phyloP scores from a whole-genome alignment of 805 yeast species.

The Sugiyamaella smithiae region DNA sequence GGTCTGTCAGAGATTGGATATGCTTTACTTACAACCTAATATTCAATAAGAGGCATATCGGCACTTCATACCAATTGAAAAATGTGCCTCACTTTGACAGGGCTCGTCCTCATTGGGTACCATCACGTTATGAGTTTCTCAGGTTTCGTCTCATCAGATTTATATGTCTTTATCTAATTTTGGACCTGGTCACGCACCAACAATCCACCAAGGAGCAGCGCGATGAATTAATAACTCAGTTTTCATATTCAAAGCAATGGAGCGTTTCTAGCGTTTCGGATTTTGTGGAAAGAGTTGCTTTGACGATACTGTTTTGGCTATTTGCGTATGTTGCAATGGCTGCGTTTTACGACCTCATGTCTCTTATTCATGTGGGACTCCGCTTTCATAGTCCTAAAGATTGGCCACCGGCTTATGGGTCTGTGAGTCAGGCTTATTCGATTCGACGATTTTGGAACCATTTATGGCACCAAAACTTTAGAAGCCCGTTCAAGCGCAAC shows the following conservation, averaged over 20 bases:
- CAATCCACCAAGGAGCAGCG: neutral
- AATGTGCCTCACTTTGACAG: neutral
- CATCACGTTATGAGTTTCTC: neutral
- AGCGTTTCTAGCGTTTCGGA: neutral
- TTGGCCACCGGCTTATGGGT: constrained; percentile 1
- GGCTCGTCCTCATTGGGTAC: neutral
- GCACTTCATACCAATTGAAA: neutral
- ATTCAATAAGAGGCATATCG: neutral
- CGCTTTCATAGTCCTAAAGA: neutral
- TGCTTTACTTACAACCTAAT: neutral
- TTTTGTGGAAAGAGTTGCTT: neutral
- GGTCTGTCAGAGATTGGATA: too few species aligned
- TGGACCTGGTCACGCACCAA: neutral
- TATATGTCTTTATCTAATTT: neutral
- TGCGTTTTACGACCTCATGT: neutral
- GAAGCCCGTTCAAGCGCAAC: neutral
- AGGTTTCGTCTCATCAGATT: neutral
- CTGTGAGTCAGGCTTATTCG: neutral
- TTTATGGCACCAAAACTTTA: neutral
- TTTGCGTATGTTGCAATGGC: neutral
- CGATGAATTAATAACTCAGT: neutral
- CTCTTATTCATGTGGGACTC: neutral
- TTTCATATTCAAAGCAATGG: neutral
- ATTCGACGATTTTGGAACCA: neutral
- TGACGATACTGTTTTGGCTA: neutral